phyloP scores from a whole-genome alignment of 2,329 filamentous ascomycete species.

The Xylaria polymorpha region DNA sequence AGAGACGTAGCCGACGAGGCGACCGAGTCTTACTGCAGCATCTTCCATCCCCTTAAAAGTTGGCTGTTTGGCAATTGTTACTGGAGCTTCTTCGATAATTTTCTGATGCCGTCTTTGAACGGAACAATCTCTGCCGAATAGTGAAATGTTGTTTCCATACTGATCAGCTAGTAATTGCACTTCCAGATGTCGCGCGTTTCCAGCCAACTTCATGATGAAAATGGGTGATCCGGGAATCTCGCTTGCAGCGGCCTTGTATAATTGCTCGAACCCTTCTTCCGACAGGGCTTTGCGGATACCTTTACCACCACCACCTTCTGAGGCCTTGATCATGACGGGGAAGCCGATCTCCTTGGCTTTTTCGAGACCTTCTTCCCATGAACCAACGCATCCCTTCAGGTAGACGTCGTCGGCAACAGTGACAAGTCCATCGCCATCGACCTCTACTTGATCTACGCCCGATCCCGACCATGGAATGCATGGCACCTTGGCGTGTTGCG shows the following conservation, averaged over 20 bases:
- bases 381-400: slow-evolving; percentile 88
- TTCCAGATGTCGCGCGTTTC: slow-evolving; percentile 95
- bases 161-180: slow-evolving; percentile 97
- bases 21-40: slow-evolving; percentile 92
- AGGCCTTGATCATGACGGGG: slow-evolving; percentile 99
- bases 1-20: slow-evolving; percentile 96
- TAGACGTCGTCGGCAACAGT: slow-evolving; percentile 90
- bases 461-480: slow-evolving; percentile 99
- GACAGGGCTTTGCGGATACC: slow-evolving; percentile 94
- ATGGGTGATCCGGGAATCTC: slow-evolving; percentile 99
- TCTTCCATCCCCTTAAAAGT: slow-evolving; percentile 98
- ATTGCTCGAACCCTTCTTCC: slow-evolving; percentile 83
- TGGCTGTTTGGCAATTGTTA: slow-evolving; percentile 88
- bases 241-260: slow-evolving; percentile 96
- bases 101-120: slow-evolving; percentile 99
- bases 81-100: slow-evolving; percentile 98
- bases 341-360: slow-evolving; percentile 94
- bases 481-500: slow-evolving; percentile 93
- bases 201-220: slow-evolving; percentile 99
- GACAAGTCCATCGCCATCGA: slow-evolving; percentile 87
- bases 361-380: slow-evolving; percentile 87
- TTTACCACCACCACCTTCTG: slow-evolving; percentile 98
- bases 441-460: slow-evolving; percentile 82
- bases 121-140: slow-evolving; percentile 98
- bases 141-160: slow-evolving; percentile 99